Percentiles rank a stretch among this genome's conserved stretches.
phyloP scores from a whole-genome alignment of 2,329 filamentous ascomycete species.

The Falciphora oryzae region DNA sequence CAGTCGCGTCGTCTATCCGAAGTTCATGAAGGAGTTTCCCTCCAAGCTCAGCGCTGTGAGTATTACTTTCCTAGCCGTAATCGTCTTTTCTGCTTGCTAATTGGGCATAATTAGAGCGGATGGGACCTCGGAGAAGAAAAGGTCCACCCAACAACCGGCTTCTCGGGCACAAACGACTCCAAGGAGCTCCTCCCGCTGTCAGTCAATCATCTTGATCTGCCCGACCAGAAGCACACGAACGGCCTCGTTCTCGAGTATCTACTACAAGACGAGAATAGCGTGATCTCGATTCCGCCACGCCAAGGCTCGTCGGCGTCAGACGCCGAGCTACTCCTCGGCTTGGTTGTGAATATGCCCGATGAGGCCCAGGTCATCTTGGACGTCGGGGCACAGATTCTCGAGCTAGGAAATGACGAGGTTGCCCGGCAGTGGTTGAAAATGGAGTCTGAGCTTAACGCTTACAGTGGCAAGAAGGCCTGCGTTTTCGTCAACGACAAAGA shows the following conservation, averaged over 20 bases:
- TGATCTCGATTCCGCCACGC: conserved; percentile 36
- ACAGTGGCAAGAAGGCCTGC: conserved; percentile 32
- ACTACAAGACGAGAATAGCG: conserved; percentile 36
- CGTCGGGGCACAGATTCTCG: conserved; percentile 64
- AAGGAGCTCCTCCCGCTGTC: conserved; percentile 49
- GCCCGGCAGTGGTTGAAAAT: conserved; percentile 47
- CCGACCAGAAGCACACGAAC: conserved; percentile 56
- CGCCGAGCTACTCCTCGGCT: conserved; percentile 37
- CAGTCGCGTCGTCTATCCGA: conserved; percentile 50
- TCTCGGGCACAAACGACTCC: conserved; percentile 65
- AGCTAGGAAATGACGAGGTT: conserved; percentile 52
- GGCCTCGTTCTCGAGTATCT: conserved; percentile 58
- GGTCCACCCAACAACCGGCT: conserved; percentile 50
- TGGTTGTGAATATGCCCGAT: conserved; percentile 32
- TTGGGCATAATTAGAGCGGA: conserved; percentile 32
- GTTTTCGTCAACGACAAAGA: conserved; percentile 56
- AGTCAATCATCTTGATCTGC: conserved; percentile 50
- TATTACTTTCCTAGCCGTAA: too few species aligned
- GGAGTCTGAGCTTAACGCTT: conserved; percentile 10
- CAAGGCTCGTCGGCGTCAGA: conserved; percentile 20
- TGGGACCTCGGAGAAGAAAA: conserved; percentile 57
- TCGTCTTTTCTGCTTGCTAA: not conserved
- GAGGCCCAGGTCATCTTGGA: conserved; percentile 58
- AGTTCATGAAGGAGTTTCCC: conserved; percentile 56
- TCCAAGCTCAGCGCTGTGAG: conserved; percentile 52